Evolutionary conservation across 768 basidiomycete genomes (phyloP).

Genomic region (Hericium alpestre): DNA sequence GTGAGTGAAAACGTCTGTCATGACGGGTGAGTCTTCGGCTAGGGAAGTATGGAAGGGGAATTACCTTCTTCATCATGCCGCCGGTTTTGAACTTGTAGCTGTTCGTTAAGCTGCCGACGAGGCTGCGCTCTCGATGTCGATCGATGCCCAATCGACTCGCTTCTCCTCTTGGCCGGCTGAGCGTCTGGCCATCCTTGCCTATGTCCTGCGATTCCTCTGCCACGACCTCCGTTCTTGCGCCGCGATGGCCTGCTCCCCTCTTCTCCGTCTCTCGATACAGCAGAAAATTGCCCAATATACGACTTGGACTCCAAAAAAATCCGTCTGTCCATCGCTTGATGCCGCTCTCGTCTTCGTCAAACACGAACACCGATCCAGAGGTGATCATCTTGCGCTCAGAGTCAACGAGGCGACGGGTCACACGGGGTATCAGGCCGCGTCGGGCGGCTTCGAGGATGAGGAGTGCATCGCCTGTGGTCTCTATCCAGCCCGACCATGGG

Average conservation of each 20-base stretch:
- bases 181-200: slow-evolving; percentile 28
- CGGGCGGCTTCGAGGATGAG: slow-evolving; percentile 92
- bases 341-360: slow-evolving; percentile 93
- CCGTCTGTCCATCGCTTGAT: slow-evolving; percentile 99
- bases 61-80: slow-evolving; percentile 95
- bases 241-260: slow-evolving; percentile 56
- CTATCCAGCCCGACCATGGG: slow-evolving; percentile 93
- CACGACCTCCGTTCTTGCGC: slow-evolving; percentile 34
- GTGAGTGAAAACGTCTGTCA: slow-evolving; percentile 97
- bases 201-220: slow-evolving; percentile 16
- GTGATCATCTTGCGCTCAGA: slow-evolving; percentile 88
- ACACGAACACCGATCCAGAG: slow-evolving; percentile 91
- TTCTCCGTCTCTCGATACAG: slow-evolving; percentile 93
- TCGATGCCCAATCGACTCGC: slow-evolving; percentile 40
- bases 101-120: slow-evolving; percentile 87
- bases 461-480: slow-evolving; percentile 90
- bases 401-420: slow-evolving; percentile 86
- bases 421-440: slow-evolving; percentile 80
- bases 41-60: slow-evolving; percentile 15
- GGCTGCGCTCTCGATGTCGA: slow-evolving; percentile 64
- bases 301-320: slow-evolving; percentile 88
- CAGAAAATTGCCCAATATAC: slow-evolving; percentile 90
- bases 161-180: slow-evolving; percentile 58
- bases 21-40: neutral
- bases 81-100: slow-evolving; percentile 87